phyloP scores from a whole-genome alignment of 805 yeast species.

The Metschnikowia arizonensis region DNA sequence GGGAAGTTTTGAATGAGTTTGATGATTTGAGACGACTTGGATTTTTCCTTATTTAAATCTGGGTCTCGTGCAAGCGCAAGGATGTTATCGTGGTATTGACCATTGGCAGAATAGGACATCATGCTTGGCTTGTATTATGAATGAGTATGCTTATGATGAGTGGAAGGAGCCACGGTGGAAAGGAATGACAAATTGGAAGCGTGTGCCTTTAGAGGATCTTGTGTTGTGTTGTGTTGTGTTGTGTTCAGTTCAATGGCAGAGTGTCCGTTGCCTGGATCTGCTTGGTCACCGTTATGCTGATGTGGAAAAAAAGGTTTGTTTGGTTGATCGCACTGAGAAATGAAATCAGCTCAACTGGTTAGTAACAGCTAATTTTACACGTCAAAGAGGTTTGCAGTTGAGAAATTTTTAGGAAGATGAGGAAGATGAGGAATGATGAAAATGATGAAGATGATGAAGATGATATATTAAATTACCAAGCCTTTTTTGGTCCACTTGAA shows the following conservation, averaged over 20 bases:
- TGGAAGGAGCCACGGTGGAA: background rate
- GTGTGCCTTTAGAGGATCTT: background rate
- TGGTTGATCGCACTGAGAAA: slow-evolving; percentile 4
- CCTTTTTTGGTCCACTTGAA: background rate
- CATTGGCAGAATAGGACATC: slow-evolving; percentile 2
- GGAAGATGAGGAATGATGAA: background rate
- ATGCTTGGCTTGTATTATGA: background rate
- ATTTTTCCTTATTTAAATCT: slow-evolving; percentile 40
- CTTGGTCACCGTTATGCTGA: background rate
- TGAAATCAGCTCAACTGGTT: slow-evolving; percentile 4
- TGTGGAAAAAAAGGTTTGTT: slow-evolving; percentile 1
- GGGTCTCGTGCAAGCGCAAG: slow-evolving; percentile 47
- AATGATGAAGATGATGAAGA: background rate
- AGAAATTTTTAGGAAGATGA: too few species aligned
- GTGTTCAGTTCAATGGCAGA: too few species aligned
- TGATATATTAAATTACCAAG: background rate
- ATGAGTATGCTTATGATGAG: background rate
- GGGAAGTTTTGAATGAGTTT: slow-evolving; percentile 43
- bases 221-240: too few species aligned
- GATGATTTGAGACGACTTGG: slow-evolving; percentile 37
- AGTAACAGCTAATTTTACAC: too few species aligned
- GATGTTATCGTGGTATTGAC: slow-evolving; percentile 44
- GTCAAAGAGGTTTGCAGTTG: too few species aligned
- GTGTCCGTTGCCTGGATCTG: background rate
- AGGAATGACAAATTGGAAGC: too few species aligned